Percentiles rank a stretch among this genome's conserved stretches.
Evolutionary conservation across 257 asterid species (phyloP).

Genomic region (Paraleonurus japonicus): DNA sequence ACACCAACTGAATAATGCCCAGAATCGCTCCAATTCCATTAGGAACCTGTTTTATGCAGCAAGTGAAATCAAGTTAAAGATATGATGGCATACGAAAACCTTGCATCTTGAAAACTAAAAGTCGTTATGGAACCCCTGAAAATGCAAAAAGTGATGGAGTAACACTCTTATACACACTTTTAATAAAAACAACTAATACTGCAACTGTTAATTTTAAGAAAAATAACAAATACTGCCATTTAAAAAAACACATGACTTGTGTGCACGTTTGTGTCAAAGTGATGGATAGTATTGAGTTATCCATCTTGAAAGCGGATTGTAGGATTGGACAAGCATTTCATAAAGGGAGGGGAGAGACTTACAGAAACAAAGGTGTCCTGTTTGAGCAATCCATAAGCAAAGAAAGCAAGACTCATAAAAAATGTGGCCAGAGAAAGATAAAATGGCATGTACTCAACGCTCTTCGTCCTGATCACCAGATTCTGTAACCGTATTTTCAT

Average conservation of each 20-base stretch:
- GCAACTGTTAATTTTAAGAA: too few relatives aligned
- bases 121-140: background rate
- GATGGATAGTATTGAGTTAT: background rate
- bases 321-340: background rate
- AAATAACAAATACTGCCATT: background rate
- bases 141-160: background rate
- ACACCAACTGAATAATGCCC: slow-evolving; percentile 62
- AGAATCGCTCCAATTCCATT: slow-evolving; percentile 85
- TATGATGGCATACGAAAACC: background rate
- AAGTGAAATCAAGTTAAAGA: background rate
- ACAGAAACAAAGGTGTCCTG: slow-evolving; percentile 65
- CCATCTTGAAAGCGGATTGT: background rate
- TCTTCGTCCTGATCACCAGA: slow-evolving; percentile 76
- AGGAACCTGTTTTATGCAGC: slow-evolving; percentile 52
- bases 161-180: background rate
- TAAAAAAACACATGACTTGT: background rate
- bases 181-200: background rate
- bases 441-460: slow-evolving; percentile 88
- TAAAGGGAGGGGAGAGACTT: slow-evolving; percentile 28
- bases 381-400: slow-evolving; percentile 71
- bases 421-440: slow-evolving; percentile 84
- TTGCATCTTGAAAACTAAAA: background rate
- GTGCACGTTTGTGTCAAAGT: background rate
- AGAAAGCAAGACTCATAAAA: slow-evolving; percentile 82
- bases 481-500: slow-evolving; percentile 42